phyloP scores from a whole-genome alignment of 768 basidiomycete genomes.

The Lentinula boryana region DNA sequence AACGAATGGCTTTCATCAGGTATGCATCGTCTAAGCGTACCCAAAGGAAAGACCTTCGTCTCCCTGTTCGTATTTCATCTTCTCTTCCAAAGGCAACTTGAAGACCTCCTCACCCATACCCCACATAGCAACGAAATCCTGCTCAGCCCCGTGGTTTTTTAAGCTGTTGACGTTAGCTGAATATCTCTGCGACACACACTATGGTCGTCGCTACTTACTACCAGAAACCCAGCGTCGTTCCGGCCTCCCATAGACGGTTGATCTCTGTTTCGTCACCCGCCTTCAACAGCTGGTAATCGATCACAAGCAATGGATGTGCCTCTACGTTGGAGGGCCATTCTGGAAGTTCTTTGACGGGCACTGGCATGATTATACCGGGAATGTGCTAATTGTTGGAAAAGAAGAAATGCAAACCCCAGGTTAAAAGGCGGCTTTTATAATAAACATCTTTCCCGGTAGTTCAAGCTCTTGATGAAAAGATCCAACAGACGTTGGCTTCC shows the following conservation, averaged over 20 bases:
- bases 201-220: constrained; percentile 26
- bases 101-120: constrained; percentile 31
- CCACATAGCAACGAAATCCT: constrained; percentile 28
- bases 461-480: background rate
- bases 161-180: constrained; percentile 15
- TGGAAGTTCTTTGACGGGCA: constrained; percentile 11
- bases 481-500: background rate
- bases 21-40: constrained; percentile 7
- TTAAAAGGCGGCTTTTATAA: background rate
- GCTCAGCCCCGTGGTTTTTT: constrained; percentile 31
- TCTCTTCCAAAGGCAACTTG: constrained; percentile 27
- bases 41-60: constrained; percentile 28
- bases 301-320: constrained; percentile 34
- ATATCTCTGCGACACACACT: background rate
- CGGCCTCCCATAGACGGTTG: constrained; percentile 34
- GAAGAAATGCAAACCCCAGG: background rate
- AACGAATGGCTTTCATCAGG: background rate
- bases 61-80: constrained; percentile 31
- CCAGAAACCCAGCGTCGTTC: constrained; percentile 42
- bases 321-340: constrained; percentile 37
- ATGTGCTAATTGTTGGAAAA: background rate
- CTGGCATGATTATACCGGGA: background rate
- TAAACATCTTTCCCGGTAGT: background rate
- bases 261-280: constrained; percentile 29
- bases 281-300: constrained; percentile 33